Evolutionary conservation across 192 early-diverging fungal genomes (phyloP).

Genomic region (Helicostylum pulchrum): DNA sequence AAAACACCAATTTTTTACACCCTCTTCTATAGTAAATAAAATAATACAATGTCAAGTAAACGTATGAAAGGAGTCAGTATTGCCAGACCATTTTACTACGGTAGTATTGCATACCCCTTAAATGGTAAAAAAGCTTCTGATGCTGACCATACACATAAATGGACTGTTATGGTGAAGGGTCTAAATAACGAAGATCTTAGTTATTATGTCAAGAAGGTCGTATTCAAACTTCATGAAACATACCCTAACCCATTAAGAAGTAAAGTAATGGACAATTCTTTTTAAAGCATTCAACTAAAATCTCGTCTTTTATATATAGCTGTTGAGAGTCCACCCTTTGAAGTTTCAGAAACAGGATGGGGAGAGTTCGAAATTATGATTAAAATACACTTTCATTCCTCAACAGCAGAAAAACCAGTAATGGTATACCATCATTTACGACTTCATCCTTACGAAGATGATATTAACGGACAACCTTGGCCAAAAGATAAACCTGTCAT

Average conservation of each 20-base stretch:
- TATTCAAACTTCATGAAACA: conserved; percentile 95
- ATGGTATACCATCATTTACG: conserved; percentile 86
- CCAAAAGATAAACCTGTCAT: conserved; percentile 65
- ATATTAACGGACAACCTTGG: conserved; percentile 49
- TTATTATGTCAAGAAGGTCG: conserved; percentile 82
- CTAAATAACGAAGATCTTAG: conserved; percentile 85
- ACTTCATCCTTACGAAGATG: conserved; percentile 84
- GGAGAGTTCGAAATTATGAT: conserved; percentile 98
- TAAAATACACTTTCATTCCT: conserved; percentile 81
- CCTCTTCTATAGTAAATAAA: background rate
- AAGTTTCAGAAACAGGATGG: conserved; percentile 96
- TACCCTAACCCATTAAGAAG: conserved; percentile 72
- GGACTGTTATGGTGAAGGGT: conserved; percentile 88
- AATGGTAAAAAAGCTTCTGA: conserved; percentile 60
- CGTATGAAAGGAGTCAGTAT: conserved; percentile 60
- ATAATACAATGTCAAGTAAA: conserved; percentile 24
- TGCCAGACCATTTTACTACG: conserved; percentile 82
- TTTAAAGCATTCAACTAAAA: background rate
- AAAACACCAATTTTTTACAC: background rate
- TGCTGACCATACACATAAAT: conserved; percentile 91
- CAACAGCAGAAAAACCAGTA: conserved; percentile 75
- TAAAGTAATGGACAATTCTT: conserved; percentile 22
- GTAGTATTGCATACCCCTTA: conserved; percentile 75
- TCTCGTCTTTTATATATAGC: conserved; percentile 35
- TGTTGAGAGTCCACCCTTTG: conserved; percentile 82